Base-by-base conservation (phyloP, 495 filamentous ascomycete genomes). In the Antarctomyces pellizariae region DNA sequence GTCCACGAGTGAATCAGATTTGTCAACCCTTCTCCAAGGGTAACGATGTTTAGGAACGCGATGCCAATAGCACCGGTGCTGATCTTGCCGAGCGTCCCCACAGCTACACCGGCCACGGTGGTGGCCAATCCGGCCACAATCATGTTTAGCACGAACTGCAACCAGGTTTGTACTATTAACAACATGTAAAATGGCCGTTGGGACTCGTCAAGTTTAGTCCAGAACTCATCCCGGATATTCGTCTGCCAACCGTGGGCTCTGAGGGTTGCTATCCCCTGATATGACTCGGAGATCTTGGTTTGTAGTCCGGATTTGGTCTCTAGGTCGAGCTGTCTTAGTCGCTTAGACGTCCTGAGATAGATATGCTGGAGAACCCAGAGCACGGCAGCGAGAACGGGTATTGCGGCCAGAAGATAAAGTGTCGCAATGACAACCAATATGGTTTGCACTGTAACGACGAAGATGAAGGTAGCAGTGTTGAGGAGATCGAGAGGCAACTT, bases 271-370 rank as follows among this genome's bases (percentile, higher is more conserved):
- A 53, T 33, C 3, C 52, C 52, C n/a, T 35, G 32, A 13, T 49
- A 24, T 0, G 44, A 46, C 29, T 53, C 50, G 13, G 50, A 37
- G 31, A 57, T 53, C 30, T 53, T 44, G 6, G 50, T 43, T 25
- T 47, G 48, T 0, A 58, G 36, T 2, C 42, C 43, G 3, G 51
- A 47, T 32, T 59, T 62, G 5, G 46, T 36, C 31, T 64, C 55
- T 1, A 62, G 53, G 27, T 68, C 64, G 2, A 71, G 39, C 0
- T 68, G 33, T n/a, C 64, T 55, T 1, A 71, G 31, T 31, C 67
- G 65, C 4, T 57, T 52, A 0, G 57, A 62, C 1, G 57, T 62
- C 9, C 57, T 49, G 1, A 67, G 48, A 29, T 69, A 69, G 38
- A 54, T 49, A 5, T 39, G 43, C 30, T 69, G 62, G 4, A 67